Base-by-base conservation (phyloP, 2,329 filamentous ascomycete species). In the Pyrenophora seminiperda region DNA sequence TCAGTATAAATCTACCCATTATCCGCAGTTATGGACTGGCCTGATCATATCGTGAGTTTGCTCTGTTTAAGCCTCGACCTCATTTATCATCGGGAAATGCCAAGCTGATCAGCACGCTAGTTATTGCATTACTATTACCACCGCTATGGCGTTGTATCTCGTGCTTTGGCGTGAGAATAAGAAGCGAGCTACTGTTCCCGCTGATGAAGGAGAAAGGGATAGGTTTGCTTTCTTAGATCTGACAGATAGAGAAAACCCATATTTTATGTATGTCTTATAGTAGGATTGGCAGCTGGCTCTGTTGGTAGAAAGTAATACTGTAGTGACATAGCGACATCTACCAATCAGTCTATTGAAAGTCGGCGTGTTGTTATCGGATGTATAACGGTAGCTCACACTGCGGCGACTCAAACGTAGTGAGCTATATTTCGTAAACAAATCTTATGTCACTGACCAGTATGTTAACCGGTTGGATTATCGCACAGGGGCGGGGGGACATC, bases 1-100 rank as follows among this genome's bases (percentile, higher is more conserved):
- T n/a, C 76, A 87, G 69, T 86, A 84, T 0, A 86, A 86, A 57
- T 72, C 66, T 0, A 66, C 80, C 39, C 88, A 91, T 70, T 91
- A 91, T 63, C 88, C 88, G 0, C 82, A 84, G 59, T 65, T 91
- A 7, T 91, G 87, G 88, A 75, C 81, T 1, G 87, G 87, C 0
- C 66, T 91, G 51, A 89, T 90, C 6, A 81, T 83, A 9, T 83
- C 79, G 74, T 81, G 53, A 54, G 73, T 65, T 37, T 22, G 2
- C 11, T 4, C 14, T 5, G 14, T 4, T 11, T 13, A 7, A 3
- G 10, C 14, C 10, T 15, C 17, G 4, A n/a, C 13, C 29, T 13
- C 7, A 17, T 15, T 24, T 17, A 7, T 24, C 14, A 10, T n/a
- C 17, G 18, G 18, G 18, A 20, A 30, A 4, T 13, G 10, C 13